Evolutionary conservation across 768 basidiomycete species (phyloP).

Genomic region (Nidularia sp.): DNA sequence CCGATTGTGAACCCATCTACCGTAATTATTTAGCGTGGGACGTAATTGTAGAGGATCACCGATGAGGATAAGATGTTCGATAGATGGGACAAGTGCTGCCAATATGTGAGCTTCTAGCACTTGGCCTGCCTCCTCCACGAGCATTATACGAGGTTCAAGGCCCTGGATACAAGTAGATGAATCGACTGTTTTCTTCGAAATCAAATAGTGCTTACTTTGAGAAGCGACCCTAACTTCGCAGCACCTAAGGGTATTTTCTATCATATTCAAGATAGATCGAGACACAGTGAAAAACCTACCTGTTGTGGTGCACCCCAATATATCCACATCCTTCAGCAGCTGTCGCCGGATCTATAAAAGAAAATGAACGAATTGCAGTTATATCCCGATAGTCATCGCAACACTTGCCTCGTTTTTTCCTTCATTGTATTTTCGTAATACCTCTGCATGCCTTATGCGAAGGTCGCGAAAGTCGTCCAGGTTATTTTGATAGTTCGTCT

Average conservation of each 20-base stretch:
- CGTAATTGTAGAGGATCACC: constrained; percentile 78
- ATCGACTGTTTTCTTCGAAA: neutral
- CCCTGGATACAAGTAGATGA: constrained; percentile 29
- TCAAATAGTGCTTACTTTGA: constrained; percentile 37
- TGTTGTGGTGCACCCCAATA: constrained; percentile 77
- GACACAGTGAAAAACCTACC: constrained; percentile 30
- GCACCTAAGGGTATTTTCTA: constrained; percentile 39
- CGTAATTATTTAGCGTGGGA: constrained; percentile 59
- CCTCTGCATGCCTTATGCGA: constrained; percentile 18
- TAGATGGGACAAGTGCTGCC: constrained; percentile 55
- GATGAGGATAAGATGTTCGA: constrained; percentile 76
- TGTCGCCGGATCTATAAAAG: constrained; percentile 47
- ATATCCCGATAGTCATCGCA: neutral
- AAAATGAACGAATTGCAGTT: neutral
- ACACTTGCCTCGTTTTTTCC: constrained; percentile 52
- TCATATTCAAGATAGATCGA: neutral
- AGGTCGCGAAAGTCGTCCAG: constrained; percentile 39
- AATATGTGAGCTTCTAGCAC: constrained; percentile 77
- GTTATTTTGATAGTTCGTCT: constrained; percentile 13
- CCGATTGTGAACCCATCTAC: constrained; percentile 26
- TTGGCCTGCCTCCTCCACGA: constrained; percentile 83
- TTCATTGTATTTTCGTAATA: constrained; percentile 35
- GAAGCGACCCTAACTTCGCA: constrained; percentile 55
- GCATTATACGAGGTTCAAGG: constrained; percentile 52
- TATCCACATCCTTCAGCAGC: constrained; percentile 48